phyloP scores from a whole-genome alignment of 2,329 filamentous ascomycete genomes.

The Epichloe sibirici region DNA sequence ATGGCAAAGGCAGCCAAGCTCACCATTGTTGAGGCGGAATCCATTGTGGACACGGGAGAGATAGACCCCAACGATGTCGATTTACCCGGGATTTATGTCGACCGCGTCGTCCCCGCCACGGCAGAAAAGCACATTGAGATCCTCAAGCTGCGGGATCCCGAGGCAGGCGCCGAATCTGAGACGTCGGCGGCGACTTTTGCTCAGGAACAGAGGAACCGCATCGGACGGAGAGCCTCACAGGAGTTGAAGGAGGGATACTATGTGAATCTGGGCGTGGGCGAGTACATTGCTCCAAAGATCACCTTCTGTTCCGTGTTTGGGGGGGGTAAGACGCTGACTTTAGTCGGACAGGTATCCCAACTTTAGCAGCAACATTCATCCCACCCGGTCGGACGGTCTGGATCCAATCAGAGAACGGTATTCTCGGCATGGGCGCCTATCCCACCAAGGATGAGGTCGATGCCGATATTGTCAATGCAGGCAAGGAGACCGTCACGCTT shows the following conservation, averaged over 20 bases:
- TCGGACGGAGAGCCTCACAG: constrained; percentile 64
- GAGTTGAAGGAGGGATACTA: constrained; percentile 74
- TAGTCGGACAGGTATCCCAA: constrained; percentile 54
- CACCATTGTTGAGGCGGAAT: constrained; percentile 75
- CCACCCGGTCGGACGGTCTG: constrained; percentile 59
- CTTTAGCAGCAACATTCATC: constrained; percentile 68
- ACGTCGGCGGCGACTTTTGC: constrained; percentile 27
- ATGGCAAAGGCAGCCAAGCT: constrained; percentile 72
- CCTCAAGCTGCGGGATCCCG: constrained; percentile 41
- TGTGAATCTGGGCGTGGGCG: constrained; percentile 62
- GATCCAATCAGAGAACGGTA: constrained; percentile 79
- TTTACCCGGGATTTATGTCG: constrained; percentile 71
- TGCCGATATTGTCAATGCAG: constrained; percentile 72
- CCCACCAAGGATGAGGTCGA: constrained; percentile 62
- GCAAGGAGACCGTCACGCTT: constrained; percentile 77
- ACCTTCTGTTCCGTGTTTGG: not conserved
- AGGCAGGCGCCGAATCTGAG: constrained; percentile 22
- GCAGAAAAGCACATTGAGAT: constrained; percentile 62
- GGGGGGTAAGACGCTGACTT: not conserved
- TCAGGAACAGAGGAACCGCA: constrained; percentile 51
- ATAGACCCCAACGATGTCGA: constrained; percentile 66
- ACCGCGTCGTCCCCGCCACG: constrained; percentile 66
- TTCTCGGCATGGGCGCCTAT: constrained; percentile 73
- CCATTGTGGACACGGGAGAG: constrained; percentile 64
- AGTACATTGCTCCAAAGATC: constrained; percentile 7